These are phyloP conservation scores for Xerocomus cyaneibrunnescens DNA, from an alignment of 1,284 basidiomycete species.

Conservation along the genomic window DNA sequence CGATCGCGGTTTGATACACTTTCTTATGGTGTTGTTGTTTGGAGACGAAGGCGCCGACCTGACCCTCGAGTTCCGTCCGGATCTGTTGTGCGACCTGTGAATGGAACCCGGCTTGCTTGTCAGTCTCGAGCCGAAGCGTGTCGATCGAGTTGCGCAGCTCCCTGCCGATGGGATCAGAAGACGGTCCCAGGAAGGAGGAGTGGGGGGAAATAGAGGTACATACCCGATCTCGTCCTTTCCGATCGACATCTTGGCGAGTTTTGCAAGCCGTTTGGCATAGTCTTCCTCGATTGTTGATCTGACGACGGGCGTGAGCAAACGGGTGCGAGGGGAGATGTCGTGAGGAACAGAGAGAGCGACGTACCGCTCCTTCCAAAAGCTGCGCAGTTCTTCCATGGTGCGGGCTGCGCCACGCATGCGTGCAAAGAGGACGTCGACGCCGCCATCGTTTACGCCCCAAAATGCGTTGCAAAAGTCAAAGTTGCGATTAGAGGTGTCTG, in stretches of 20 bases:
- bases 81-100: conserved; percentile 72
- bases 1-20: conserved; percentile 69
- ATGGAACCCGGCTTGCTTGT: conserved; percentile 75
- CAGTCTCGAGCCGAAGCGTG: conserved; percentile 79
- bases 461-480: conserved; percentile 97
- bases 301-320: not conserved
- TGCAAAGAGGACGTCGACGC: conserved; percentile 88
- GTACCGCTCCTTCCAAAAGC: conserved; percentile 89
- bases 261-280: conserved; percentile 85
- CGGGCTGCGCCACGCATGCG: conserved; percentile 84
- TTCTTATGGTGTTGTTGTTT: conserved; percentile 78
- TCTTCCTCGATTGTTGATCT: conserved; percentile 92
- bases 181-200: not conserved
- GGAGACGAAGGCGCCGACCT: conserved; percentile 60
- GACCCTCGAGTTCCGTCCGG: conserved; percentile 74
- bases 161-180: conserved; percentile 41
- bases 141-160: conserved; percentile 80
- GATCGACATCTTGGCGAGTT: conserved; percentile 75
- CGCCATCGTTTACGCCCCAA: conserved; percentile 86
- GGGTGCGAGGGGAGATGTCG: not conserved
- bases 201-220: conserved; percentile 23
- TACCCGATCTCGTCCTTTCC: conserved; percentile 93
- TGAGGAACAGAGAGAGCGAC: conserved; percentile 18
- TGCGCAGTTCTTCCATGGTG: conserved; percentile 86
- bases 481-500: conserved; percentile 46